Conservation (phyloP, 2,329 filamentous ascomycete genomes). For the Camillea tinctor region DNA sequence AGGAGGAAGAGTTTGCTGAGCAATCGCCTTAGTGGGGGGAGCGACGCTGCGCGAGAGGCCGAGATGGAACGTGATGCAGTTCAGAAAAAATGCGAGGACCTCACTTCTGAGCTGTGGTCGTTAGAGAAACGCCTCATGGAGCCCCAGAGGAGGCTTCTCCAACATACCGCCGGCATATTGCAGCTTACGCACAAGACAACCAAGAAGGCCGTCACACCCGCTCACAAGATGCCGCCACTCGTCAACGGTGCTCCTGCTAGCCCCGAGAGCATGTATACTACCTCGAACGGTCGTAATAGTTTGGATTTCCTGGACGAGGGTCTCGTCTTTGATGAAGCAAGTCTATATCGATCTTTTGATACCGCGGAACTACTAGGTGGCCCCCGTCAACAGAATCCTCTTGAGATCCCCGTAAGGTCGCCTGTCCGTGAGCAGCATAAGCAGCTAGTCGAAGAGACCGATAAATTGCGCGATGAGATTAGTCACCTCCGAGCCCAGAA, state of each 20-base stretch:
- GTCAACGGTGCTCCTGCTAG: conserved; percentile 67
- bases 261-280: conserved; percentile 73
- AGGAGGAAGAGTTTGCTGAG: conserved; percentile 50
- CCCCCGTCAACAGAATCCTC: conserved; percentile 39
- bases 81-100: conserved; percentile 79
- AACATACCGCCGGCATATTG: conserved; percentile 90
- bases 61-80: conserved; percentile 73
- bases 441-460: conserved; percentile 48
- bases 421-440: conserved; percentile 54
- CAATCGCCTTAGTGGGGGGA: conserved; percentile 48
- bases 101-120: conserved; percentile 76
- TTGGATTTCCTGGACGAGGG: conserved; percentile 54
- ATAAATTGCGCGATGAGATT: conserved; percentile 48
- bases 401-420: conserved; percentile 60
- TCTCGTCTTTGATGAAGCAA: conserved; percentile 73
- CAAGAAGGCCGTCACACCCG: conserved; percentile 52
- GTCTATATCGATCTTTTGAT: conserved; percentile 69
- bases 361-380: conserved; percentile 50
- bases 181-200: conserved; percentile 82
- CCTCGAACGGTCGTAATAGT: conserved; percentile 60
- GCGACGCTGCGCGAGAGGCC: conserved; percentile 56
- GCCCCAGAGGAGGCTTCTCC: conserved; percentile 72
- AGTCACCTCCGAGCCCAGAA: conserved; percentile 35
- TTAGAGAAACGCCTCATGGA: conserved; percentile 76
- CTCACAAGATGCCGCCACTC: conserved; percentile 37